Conservation (phyloP, 2,329 filamentous ascomycete genomes). For the Curvularia lunata region DNA sequence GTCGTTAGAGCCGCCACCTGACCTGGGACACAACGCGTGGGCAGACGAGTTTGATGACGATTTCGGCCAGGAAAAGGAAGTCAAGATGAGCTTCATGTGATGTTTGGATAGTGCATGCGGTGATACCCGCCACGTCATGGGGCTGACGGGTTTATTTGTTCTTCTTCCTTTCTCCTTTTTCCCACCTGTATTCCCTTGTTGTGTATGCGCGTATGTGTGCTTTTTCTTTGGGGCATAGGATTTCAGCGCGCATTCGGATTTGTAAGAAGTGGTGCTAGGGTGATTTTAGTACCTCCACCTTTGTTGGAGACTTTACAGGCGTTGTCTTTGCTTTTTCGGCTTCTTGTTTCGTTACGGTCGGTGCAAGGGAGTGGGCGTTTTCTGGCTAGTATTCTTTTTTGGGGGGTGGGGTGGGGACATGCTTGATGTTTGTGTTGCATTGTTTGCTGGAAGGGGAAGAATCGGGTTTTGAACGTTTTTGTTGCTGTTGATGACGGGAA, state of each 20-base stretch:
- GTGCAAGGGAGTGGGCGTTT: not conserved
- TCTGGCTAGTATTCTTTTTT: not conserved
- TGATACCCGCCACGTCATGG: no score
- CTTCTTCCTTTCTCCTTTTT: not conserved
- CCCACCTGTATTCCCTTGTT: not conserved
- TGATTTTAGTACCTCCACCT: not conserved
- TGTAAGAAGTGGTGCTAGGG: not conserved
- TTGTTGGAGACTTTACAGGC: not conserved
- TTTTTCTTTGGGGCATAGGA: not conserved
- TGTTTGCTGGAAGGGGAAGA: not conserved
- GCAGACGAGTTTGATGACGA: slow-evolving; percentile 55
- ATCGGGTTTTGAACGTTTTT: not conserved
- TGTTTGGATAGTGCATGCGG: not conserved
- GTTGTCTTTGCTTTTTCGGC: not conserved
- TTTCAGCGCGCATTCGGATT: not conserved
- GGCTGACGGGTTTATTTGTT: not conserved
- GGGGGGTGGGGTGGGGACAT: not conserved
- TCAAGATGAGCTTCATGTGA: slow-evolving; percentile 57
- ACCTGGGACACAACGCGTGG: slow-evolving; percentile 55
- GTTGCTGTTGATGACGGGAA: not conserved
- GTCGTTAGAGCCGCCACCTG: not conserved
- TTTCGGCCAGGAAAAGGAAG: slow-evolving; percentile 55
- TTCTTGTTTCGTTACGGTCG: not conserved
- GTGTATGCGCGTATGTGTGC: not conserved
- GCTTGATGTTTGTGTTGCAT: not conserved